phyloP scores from a whole-genome alignment of 2,329 filamentous ascomycete genomes.

The Penicillium sp. region DNA sequence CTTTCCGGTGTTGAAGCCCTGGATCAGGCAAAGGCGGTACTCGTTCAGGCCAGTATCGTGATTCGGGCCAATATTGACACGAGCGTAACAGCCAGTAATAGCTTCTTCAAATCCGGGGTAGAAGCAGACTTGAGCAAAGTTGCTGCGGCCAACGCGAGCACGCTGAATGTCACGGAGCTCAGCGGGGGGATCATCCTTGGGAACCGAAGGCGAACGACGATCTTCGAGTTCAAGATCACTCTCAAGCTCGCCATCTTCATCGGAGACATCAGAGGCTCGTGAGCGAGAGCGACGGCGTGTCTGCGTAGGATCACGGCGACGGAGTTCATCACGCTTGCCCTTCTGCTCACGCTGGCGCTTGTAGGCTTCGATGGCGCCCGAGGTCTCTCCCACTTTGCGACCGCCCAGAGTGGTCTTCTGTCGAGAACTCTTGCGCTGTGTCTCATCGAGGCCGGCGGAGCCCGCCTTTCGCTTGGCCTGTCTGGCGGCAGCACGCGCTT shows the following conservation, averaged over 20 bases:
- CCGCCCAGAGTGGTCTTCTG: constrained; percentile 69
- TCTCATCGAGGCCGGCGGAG: constrained; percentile 76
- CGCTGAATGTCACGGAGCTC: constrained; percentile 82
- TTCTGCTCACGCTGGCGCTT: constrained; percentile 65
- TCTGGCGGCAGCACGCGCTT: constrained; percentile 56
- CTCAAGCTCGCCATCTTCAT: constrained; percentile 68
- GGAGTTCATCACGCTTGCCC: constrained; percentile 52
- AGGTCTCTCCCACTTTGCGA: constrained; percentile 69
- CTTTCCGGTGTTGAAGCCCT: constrained; percentile 76
- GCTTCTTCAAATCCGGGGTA: constrained; percentile 84
- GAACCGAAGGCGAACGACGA: constrained; percentile 54
- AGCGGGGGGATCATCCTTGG: constrained; percentile 69
- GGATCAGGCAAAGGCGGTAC: constrained; percentile 88
- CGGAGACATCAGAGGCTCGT: constrained; percentile 63
- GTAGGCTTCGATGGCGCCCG: constrained; percentile 73
- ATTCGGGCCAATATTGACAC: constrained; percentile 80
- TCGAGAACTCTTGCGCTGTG: constrained; percentile 72
- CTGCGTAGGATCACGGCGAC: constrained; percentile 47
- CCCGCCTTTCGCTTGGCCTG: constrained; percentile 73
- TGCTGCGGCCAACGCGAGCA: constrained; percentile 78
- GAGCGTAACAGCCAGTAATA: constrained; percentile 81
- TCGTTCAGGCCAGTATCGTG: constrained; percentile 71
- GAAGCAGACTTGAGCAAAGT: constrained; percentile 90
- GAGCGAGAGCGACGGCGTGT: constrained; percentile 64
- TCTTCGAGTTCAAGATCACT: constrained; percentile 80